These are phyloP conservation scores for Saccharomycopsis babjevae DNA, from an alignment of 805 yeast genomes.

Conservation along the genomic window DNA sequence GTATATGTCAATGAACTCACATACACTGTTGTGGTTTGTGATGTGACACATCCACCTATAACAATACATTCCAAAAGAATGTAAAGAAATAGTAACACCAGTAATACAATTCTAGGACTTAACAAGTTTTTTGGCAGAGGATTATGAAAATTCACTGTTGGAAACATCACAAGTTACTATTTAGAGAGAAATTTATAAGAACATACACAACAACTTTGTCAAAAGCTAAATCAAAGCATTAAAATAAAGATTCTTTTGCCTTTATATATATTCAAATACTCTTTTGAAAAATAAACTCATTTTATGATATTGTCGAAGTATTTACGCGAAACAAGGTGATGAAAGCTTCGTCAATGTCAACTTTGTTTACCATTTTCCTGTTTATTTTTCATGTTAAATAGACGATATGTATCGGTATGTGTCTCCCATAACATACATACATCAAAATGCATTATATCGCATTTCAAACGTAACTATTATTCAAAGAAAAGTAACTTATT, in stretches of 20 bases:
- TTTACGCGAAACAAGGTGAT: neutral
- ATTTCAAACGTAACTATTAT: too few species aligned
- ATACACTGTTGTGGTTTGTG: conserved; percentile 12
- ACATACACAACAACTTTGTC: neutral
- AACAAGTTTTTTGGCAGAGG: neutral
- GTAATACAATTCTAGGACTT: neutral
- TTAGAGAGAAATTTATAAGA: neutral
- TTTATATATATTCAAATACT: neutral
- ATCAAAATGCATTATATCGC: neutral
- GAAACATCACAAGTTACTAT: neutral
- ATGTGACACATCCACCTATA: conserved; percentile 15
- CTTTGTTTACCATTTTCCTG: neutral
- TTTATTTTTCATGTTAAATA: neutral
- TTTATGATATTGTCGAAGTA: too few species aligned
- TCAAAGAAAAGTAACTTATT: too few species aligned
- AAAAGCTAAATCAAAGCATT: neutral
- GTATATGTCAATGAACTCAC: conserved; percentile 16
- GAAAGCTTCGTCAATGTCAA: neutral
- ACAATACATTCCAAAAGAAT: conserved; percentile 19
- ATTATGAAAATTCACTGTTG: neutral
- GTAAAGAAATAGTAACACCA: conserved; percentile 13
- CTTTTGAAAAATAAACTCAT: neutral
- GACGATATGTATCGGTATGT: neutral
- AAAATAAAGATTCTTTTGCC: neutral
- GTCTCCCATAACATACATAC: neutral